These are phyloP conservation scores for Paraconiothyrium sp. DNA, from an alignment of 2,329 filamentous ascomycete genomes.

Conservation along the genomic window DNA sequence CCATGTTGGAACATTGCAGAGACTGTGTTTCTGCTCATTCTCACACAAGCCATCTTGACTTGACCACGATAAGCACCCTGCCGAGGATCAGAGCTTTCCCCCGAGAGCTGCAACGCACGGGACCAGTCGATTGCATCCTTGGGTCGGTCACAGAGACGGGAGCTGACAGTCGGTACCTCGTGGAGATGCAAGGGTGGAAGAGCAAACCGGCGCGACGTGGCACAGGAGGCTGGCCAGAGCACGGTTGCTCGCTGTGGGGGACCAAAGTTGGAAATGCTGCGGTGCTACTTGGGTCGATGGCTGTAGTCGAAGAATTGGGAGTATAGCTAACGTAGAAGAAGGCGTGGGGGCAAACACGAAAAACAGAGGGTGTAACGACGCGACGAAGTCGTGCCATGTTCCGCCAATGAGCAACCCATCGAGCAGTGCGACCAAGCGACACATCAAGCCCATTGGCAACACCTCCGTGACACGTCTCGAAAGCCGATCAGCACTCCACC, in stretches of 20 bases:
- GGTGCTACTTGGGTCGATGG: constrained; percentile 5
- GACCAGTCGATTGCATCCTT: constrained; percentile 11
- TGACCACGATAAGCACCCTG: constrained; percentile 6
- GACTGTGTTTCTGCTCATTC: constrained; percentile 5
- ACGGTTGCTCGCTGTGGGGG: constrained; percentile 9
- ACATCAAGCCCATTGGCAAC: constrained; percentile 23
- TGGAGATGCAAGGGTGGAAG: constrained; percentile 14
- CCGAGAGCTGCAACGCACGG: constrained; percentile 15
- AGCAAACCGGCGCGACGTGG: constrained; percentile 14
- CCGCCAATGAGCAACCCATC: constrained; percentile 20
- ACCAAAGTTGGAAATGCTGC: constrained; percentile 7
- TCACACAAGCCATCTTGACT: neutral
- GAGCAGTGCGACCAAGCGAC: constrained; percentile 21
- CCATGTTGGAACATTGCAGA: constrained; percentile 1
- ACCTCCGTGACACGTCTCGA: constrained; percentile 17
- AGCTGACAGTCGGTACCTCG: constrained; percentile 16
- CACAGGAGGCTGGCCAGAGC: constrained; percentile 13
- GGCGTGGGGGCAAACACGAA: constrained; percentile 35
- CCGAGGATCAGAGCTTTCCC: constrained; percentile 2
- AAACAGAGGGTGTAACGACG: constrained; percentile 16
- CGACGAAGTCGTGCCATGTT: constrained; percentile 30
- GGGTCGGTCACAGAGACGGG: constrained; percentile 18
- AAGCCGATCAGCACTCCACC: constrained; percentile 1
- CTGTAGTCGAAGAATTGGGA: neutral
- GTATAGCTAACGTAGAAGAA: constrained; percentile 33